Conservation (phyloP, 2,329 filamentous ascomycete genomes). For the Boeremia lycopersici region DNA sequence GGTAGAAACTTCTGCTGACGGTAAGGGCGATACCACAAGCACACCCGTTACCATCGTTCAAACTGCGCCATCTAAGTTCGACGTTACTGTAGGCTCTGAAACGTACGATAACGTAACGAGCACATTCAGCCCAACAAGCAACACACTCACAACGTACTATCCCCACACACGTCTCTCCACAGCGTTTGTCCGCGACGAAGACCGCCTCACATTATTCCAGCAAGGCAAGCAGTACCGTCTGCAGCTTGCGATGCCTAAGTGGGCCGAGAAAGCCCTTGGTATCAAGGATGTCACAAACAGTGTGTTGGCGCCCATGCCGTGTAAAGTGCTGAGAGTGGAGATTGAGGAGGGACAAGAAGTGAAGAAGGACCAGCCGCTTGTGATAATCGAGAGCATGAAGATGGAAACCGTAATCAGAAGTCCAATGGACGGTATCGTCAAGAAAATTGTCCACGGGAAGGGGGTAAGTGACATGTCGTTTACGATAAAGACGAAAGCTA, state of each 20-base stretch:
- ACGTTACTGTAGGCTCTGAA: conserved; percentile 53
- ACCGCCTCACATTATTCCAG: conserved; percentile 78
- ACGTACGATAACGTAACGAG: conserved; percentile 55
- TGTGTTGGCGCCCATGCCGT: conserved; percentile 94
- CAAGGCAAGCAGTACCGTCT: conserved; percentile 65
- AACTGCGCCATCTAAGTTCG: conserved; percentile 57
- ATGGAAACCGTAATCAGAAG: conserved; percentile 63
- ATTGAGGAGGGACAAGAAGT: conserved; percentile 82
- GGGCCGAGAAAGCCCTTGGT: conserved; percentile 87
- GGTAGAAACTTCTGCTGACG: conserved; percentile 54
- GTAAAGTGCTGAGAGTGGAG: conserved; percentile 91
- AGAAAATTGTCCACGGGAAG: conserved; percentile 55
- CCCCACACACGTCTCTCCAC: conserved; percentile 79
- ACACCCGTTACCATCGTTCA: conserved; percentile 60
- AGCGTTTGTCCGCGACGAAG: conserved; percentile 70
- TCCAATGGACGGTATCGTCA: conserved; percentile 55
- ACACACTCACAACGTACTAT: conserved; percentile 75
- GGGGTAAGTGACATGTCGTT: conserved; percentile 46
- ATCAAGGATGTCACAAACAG: conserved; percentile 80
- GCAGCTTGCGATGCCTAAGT: conserved; percentile 66
- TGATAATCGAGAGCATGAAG: conserved; percentile 68
- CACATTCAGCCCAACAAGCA: conserved; percentile 51
- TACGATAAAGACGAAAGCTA: conserved; percentile 4
- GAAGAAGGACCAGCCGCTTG: conserved; percentile 82
- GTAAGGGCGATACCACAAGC: conserved; percentile 44